Conservation (phyloP, 805 yeast genomes). For the Yarrowia alimentaria region DNA sequence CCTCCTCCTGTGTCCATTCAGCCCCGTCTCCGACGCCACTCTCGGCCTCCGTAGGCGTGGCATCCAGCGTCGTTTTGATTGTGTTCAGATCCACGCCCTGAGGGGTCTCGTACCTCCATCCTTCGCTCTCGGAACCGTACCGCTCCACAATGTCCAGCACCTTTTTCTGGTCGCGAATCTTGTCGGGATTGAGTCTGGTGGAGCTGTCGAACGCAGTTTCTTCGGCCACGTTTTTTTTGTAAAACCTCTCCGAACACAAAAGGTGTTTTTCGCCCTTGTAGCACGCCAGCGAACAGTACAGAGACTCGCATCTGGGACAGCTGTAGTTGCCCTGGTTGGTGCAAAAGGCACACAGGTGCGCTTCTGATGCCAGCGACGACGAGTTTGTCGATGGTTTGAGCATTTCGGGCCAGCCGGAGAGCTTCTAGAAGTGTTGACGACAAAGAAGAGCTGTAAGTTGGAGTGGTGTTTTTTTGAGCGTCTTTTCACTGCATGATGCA, state of each 20-base stretch:
- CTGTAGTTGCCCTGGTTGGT: slow-evolving; percentile 29
- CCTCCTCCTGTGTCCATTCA: slow-evolving; percentile 25
- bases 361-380: neutral
- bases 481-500: too few species aligned
- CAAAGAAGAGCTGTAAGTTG: too few species aligned
- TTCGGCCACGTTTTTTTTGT: slow-evolving; percentile 27
- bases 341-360: slow-evolving; percentile 17
- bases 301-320: slow-evolving; percentile 31
- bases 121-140: neutral
- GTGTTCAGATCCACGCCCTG: slow-evolving; percentile 3
- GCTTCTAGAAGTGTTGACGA: too few species aligned
- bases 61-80: neutral
- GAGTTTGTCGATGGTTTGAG: slow-evolving; percentile 3
- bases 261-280: slow-evolving; percentile 30
- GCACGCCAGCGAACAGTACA: slow-evolving; percentile 32
- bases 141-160: slow-evolving; percentile 29
- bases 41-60: neutral
- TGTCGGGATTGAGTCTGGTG: neutral
- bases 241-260: slow-evolving; percentile 31
- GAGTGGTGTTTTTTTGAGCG: too few species aligned
- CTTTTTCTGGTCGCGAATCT: slow-evolving; percentile 27
- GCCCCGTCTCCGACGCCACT: too few species aligned
- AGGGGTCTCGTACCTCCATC: slow-evolving; percentile 32
- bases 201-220: slow-evolving; percentile 13
- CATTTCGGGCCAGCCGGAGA: too few species aligned